Conservation (phyloP, 495 filamentous ascomycete species). For the Xylaria nigripes region DNA sequence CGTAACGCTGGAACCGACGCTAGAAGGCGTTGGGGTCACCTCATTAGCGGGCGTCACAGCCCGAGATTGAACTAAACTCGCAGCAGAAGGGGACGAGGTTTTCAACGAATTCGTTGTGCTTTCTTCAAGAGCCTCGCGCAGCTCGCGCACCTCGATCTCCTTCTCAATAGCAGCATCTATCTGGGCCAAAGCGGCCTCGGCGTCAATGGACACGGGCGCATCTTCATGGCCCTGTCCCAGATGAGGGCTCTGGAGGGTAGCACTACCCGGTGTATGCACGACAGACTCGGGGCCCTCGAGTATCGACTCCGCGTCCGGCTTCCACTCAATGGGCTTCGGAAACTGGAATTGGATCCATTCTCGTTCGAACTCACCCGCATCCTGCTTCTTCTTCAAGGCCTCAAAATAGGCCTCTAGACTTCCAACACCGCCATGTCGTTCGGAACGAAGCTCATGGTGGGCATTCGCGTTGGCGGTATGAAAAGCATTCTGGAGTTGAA, state of each 20-base stretch:
- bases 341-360: conserved; percentile 92
- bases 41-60: conserved; percentile 30
- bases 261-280: conserved; percentile 28
- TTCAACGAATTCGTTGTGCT: conserved; percentile 30
- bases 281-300: conserved; percentile 44
- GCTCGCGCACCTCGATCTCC: conserved; percentile 39
- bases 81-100: conserved; percentile 30
- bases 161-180: conserved; percentile 43
- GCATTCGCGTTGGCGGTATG: conserved; percentile 38
- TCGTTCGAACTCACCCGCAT: conserved; percentile 54
- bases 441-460: conserved; percentile 34
- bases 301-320: conserved; percentile 46
- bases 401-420: conserved; percentile 82
- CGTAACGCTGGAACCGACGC: conserved; percentile 36
- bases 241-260: conserved; percentile 6
- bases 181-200: conserved; percentile 38
- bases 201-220: conserved; percentile 16
- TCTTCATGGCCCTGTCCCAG: conserved; percentile 5
- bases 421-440: conserved; percentile 35
- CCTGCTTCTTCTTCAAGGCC: conserved; percentile 72
- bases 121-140: conserved; percentile 39
- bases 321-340: conserved; percentile 78
- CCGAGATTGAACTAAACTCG: conserved; percentile 32
- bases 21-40: conserved; percentile 32
- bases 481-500: conserved; percentile 70